phyloP scores from a whole-genome alignment of 441 rosid species.

The Dalechampia spathulata region DNA sequence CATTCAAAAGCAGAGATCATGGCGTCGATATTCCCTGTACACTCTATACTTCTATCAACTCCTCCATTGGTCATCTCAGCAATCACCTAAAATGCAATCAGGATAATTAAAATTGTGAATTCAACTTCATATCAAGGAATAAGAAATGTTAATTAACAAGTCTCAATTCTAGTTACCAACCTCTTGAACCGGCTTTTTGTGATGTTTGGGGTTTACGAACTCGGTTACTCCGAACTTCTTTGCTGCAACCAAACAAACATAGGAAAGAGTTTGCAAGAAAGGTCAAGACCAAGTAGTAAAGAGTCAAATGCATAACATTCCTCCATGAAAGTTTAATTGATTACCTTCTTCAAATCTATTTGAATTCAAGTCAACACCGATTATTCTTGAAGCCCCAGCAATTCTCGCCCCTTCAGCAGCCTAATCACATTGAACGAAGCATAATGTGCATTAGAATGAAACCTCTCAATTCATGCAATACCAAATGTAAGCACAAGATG shows the following conservation, averaged over 20 bases:
- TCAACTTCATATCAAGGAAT: not conserved
- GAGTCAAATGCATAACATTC: too few relatives aligned
- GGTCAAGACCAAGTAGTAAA: too few relatives aligned
- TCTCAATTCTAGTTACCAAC: slow-evolving; percentile 14
- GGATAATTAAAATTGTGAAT: not conserved
- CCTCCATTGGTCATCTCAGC: slow-evolving; percentile 78
- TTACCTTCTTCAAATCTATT: slow-evolving; percentile 51
- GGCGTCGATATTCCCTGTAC: slow-evolving; percentile 64
- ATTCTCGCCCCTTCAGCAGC: slow-evolving; percentile 88
- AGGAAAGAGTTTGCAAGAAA: too few relatives aligned
- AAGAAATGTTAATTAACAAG: too few relatives aligned
- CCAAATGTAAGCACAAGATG: not conserved
- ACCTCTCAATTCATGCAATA: not conserved
- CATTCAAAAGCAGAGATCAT: slow-evolving; percentile 90
- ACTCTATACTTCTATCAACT: slow-evolving; percentile 73
- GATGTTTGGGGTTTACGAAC: slow-evolving; percentile 73
- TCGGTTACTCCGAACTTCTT: slow-evolving; percentile 74
- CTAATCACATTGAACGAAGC: slow-evolving; percentile 13
- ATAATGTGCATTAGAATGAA: not conserved
- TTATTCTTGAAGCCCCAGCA: slow-evolving; percentile 67
- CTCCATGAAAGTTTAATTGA: too few relatives aligned
- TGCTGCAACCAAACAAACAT: slow-evolving; percentile 39
- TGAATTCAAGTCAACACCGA: slow-evolving; percentile 77
- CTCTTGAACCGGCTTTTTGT: slow-evolving; percentile 80
- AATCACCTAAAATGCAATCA: slow-evolving; percentile 34